Percentiles rank a stretch among this genome's conserved stretches.
phyloP scores from a whole-genome alignment of 139 green algal species.

The Chlorella sp. region DNA sequence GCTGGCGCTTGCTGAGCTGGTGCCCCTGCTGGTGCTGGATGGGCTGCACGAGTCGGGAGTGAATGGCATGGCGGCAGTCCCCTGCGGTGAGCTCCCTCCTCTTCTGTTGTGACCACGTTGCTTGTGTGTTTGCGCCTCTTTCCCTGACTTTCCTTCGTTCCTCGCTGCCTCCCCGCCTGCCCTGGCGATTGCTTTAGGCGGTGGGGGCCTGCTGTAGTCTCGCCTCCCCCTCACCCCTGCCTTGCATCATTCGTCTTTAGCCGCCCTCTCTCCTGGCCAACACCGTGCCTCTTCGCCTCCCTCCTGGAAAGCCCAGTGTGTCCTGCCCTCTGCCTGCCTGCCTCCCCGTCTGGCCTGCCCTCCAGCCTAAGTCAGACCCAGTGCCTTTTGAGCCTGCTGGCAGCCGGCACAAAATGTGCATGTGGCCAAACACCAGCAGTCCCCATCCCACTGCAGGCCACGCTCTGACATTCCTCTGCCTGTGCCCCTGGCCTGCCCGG shows the following conservation, averaged over 20 bases:
- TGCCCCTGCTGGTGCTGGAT: constrained; percentile 9
- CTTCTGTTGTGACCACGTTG: not conserved
- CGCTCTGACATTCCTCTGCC: not conserved
- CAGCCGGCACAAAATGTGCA: too few relatives aligned
- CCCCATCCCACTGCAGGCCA: too few relatives aligned
- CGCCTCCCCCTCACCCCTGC: too few relatives aligned
- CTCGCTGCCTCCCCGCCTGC: not conserved
- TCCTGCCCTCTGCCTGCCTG: not conserved
- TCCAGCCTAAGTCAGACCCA: too few relatives aligned
- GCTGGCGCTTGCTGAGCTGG: not conserved
- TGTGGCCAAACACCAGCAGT: too few relatives aligned
- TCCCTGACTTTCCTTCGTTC: not conserved
- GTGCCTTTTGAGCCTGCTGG: too few relatives aligned
- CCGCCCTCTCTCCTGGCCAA: too few relatives aligned
- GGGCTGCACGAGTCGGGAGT: constrained; percentile 56
- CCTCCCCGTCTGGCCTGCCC: not conserved
- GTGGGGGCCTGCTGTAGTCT: too few relatives aligned
- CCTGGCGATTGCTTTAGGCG: not conserved
- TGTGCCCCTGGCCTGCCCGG: too few relatives aligned
- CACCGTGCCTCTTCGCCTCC: too few relatives aligned
- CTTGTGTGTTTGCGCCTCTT: not conserved
- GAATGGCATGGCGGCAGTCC: constrained; percentile 35
- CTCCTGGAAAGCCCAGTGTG: too few relatives aligned
- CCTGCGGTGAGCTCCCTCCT: constrained; percentile 14
- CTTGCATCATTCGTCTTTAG: too few relatives aligned